Evolutionary conservation across 306 rosid genomes (phyloP), one percentile per base, ranked within the genome.

Genomic region (Cucurbita argyrosperma): DNA sequence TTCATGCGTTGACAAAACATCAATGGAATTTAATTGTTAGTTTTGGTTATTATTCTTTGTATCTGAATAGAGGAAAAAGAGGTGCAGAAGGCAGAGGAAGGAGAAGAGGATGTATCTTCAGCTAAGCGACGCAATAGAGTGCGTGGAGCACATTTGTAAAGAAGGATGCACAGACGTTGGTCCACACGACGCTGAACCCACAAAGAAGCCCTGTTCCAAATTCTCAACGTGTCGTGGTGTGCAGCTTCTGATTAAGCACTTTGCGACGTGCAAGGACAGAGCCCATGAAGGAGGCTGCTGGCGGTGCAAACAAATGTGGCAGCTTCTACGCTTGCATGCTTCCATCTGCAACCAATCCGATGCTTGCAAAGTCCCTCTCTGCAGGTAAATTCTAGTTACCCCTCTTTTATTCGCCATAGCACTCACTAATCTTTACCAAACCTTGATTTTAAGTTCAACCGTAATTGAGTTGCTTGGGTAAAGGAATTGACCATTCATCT

Each of bases 221-320:
- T 86, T 78, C 47, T 82, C 85, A 11, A 86, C 90, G 21, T 86
- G 90, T 76, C 82, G 71, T 65, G 90, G 90, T n/a, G 81, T 86
- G 13, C 87, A 86, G 71, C 82, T 80, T 55, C 76, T 84, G 53
- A 81, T 84, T 21, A 84, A 84, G 30, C 90, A 86, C 72, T 86
- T 86, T 54, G 82, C 90, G 40, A 73, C 47, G 56, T 86, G 90
- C 39, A 74, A 75, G 80, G 73, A 78, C 23, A 78, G 88, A 53
- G 84, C 79, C 59, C 84, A 84, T 9, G 86, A 86, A 30, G 84
- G 86, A 40, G 86, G 87, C 6, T 86, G 90, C 62, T 81, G 77
- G 58, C 88, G 84, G 60, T 86, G 90, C 86, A 86, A 84, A 59
- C 85, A 84, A 57, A 83, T 84, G 90, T 86, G 90, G 90, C 90